Base-by-base conservation (phyloP, 257 asterid genomes). In the Primulina huaijiensis region DNA sequence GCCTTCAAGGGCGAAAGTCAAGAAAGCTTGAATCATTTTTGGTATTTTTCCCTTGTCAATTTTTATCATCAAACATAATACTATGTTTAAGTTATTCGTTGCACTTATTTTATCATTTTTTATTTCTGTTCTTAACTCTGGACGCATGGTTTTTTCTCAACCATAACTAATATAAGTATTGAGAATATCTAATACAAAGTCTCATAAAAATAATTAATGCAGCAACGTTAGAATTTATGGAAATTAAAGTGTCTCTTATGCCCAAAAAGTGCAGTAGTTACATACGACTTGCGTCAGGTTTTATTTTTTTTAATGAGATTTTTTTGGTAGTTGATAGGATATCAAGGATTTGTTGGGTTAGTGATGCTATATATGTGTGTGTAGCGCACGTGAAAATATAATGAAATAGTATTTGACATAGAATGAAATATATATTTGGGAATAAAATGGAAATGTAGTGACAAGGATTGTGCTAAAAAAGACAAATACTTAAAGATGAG, bases 1-100 rank as follows among this genome's bases (percentile, higher is more conserved):
- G 96, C 96, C 69, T 93, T 93, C 77, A 93, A 89, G 85, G 99
- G 99, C 65, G 96, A 89, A 74, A 87, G 96, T 69, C 97, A 93
- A 77, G 83, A 80, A 82, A 90, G 99, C 78, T 80, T 93, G 84
- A 97, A 90, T 78, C 89, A 89, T 71, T 93, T 93, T 79, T 90
- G 99, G 97, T 93, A 85, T 70, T 68, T 53, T 64, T 61, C 61
- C 59, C 60, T 33, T 67, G 57, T 79, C 62, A 68, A 9, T 29
- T 60, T 63, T 59, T 65, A 53, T 61, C 43, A 30, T 58, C 27
- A 43, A 65, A 70, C 63, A 62, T 81, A 62, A 37, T 17, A 50
- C 46, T 63, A 43, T 65, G 65, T 64, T 58, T 68, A 19, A 12
- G 30, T n/a, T 35, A 31, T 63, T 50, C 72, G 62, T 10, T 19